phyloP scores from a whole-genome alignment of 2,329 filamentous ascomycete genomes.

The Talaromyces sp. region DNA sequence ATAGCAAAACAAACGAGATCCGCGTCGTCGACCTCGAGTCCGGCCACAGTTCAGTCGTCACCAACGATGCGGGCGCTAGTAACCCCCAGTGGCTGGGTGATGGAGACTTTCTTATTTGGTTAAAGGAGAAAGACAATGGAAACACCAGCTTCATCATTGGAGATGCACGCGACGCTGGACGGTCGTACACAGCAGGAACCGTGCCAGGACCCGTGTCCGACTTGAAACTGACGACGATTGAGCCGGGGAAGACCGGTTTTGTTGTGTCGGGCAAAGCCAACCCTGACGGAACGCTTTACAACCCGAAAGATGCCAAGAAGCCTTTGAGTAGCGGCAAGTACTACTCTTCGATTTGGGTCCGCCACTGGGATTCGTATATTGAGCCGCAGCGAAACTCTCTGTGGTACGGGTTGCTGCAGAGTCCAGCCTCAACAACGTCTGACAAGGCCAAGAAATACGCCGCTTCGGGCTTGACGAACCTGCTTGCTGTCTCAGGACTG shows the following conservation, averaged over 20 bases:
- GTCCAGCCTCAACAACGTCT: slow-evolving; percentile 31
- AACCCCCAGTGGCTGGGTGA: slow-evolving; percentile 44
- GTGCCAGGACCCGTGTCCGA: slow-evolving; percentile 43
- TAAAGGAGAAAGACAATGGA: slow-evolving; percentile 41
- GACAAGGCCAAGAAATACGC: slow-evolving; percentile 34
- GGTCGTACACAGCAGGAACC: slow-evolving; percentile 41
- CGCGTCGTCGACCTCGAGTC: slow-evolving; percentile 39
- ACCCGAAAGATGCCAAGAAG: slow-evolving; percentile 45
- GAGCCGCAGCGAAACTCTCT: slow-evolving; percentile 46
- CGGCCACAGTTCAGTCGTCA: slow-evolving; percentile 37
- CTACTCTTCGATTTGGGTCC: slow-evolving; percentile 48
- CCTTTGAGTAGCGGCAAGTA: slow-evolving; percentile 42
- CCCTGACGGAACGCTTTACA: slow-evolving; percentile 44
- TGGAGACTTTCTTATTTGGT: slow-evolving; percentile 41
- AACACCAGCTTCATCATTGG: slow-evolving; percentile 43
- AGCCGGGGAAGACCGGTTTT: slow-evolving; percentile 39
- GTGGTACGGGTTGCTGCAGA: slow-evolving; percentile 45
- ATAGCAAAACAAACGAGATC: slow-evolving; percentile 43
- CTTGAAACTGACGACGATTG: slow-evolving; percentile 40
- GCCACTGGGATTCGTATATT: slow-evolving; percentile 50
- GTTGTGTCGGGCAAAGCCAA: slow-evolving; percentile 45
- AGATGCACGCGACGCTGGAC: slow-evolving; percentile 35
- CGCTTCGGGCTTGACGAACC: slow-evolving; percentile 39
- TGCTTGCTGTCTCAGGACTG: slow-evolving; percentile 35
- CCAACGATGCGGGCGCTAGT: slow-evolving; percentile 40